phyloP scores from a whole-genome alignment of 2,329 filamentous ascomycete species.

The Daldinia eschscholtzii region DNA sequence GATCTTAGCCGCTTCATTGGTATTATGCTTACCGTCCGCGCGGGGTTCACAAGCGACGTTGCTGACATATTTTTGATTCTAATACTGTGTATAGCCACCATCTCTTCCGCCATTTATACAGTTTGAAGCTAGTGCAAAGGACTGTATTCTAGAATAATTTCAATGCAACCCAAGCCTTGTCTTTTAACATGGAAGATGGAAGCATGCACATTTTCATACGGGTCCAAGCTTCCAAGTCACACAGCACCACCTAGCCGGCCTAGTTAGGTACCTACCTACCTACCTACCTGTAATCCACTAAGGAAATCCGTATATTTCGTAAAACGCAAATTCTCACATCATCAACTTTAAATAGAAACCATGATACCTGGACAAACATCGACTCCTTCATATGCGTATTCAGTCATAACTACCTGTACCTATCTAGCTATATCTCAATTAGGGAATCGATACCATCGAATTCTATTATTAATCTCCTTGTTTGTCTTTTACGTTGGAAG shows the following conservation, averaged over 20 bases:
- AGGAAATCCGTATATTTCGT: neutral
- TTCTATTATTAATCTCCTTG: neutral
- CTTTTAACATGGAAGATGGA: neutral
- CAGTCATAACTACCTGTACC: neutral
- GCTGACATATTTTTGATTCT: neutral
- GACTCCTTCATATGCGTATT: neutral
- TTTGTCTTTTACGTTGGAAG: neutral
- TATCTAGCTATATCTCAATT: neutral
- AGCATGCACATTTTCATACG: conserved; percentile 15
- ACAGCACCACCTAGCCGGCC: no score
- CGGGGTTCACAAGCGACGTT: conserved; percentile 26
- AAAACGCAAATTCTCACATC: conserved; percentile 1
- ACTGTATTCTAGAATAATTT: conserved; percentile 40
- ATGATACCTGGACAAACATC: neutral
- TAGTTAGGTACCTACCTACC: neutral
- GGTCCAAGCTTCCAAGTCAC: conserved; percentile 6
- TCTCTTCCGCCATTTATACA: conserved; percentile 15
- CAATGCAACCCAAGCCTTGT: conserved; percentile 26
- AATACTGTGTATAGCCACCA: conserved; percentile 25
- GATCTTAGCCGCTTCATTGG: conserved; percentile 35
- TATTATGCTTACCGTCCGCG: conserved; percentile 34
- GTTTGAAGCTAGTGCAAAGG: conserved; percentile 7
- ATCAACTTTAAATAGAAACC: conserved; percentile 20
- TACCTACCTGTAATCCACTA: neutral
- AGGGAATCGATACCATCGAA: neutral